Evolutionary conservation across 2,329 filamentous ascomycete genomes (phyloP).

Genomic region (Apiospora sp.): DNA sequence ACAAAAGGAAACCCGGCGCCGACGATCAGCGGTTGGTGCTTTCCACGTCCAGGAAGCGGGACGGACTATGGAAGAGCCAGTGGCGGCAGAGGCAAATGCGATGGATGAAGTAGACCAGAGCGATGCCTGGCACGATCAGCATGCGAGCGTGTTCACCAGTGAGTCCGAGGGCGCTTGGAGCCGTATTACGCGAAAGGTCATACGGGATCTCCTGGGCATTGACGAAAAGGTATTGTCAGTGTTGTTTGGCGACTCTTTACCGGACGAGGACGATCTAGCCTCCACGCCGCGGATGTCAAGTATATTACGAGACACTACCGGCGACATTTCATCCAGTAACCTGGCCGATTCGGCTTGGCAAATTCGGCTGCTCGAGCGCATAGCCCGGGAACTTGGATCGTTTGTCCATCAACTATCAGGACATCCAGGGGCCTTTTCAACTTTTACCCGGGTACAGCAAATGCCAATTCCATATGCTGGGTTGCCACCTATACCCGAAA

Average conservation of each 20-base stretch:
- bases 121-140: conserved; percentile 62
- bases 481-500: conserved; percentile 70
- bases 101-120: conserved; percentile 48
- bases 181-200: conserved; percentile 83
- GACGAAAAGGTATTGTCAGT: conserved; percentile 86
- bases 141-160: conserved; percentile 46
- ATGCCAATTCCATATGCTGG: conserved; percentile 79
- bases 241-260: conserved; percentile 83
- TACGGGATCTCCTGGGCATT: conserved; percentile 89
- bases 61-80: conserved; percentile 28
- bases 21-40: conserved; percentile 49
- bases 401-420: conserved; percentile 85
- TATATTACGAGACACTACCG: conserved; percentile 37
- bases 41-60: conserved; percentile 2
- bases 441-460: conserved; percentile 73
- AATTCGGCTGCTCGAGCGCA: conserved; percentile 78
- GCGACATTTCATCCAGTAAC: conserved; percentile 41
- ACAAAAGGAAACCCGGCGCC: conserved; percentile 78
- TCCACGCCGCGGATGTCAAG: conserved; percentile 56
- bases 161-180: conserved; percentile 78
- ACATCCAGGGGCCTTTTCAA: conserved; percentile 88
- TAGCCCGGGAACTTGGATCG: conserved; percentile 86
- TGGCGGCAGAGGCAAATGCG: conserved; percentile 36
- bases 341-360: conserved; percentile 69
- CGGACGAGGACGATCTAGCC: conserved; percentile 57